phyloP scores from a whole-genome alignment of 1,284 basidiomycete species.

The Ustilago tritici region DNA sequence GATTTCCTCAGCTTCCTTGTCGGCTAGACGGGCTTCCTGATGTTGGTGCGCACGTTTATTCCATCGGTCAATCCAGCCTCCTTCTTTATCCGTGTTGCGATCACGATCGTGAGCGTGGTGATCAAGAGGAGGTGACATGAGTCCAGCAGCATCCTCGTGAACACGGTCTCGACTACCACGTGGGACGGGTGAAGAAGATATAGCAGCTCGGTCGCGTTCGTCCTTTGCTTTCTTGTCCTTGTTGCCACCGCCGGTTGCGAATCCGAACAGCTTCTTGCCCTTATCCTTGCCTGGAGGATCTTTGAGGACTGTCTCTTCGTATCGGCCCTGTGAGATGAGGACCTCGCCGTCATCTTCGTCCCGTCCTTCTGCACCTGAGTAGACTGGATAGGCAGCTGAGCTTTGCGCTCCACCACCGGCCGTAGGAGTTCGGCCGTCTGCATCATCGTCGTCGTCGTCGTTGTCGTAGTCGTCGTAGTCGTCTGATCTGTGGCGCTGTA shows the following conservation, averaged over 20 bases:
- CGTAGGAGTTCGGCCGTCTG: constrained; percentile 15
- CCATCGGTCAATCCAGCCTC: constrained; percentile 46
- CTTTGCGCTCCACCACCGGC: constrained; percentile 4
- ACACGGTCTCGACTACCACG: constrained; percentile 10
- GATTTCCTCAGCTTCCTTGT: constrained; percentile 36
- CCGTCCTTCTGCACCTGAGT: constrained; percentile 24
- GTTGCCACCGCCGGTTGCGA: constrained; percentile 24
- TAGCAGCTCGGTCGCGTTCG: constrained; percentile 13
- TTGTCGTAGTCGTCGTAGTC: constrained; percentile 5
- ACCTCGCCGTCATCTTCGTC: constrained; percentile 32
- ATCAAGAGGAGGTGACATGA: constrained; percentile 20
- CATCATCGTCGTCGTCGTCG: constrained; percentile 1
- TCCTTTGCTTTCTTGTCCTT: constrained; percentile 38
- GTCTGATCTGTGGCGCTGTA: constrained; percentile 12
- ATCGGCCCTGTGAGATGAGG: constrained; percentile 42
- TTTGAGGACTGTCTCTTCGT: constrained; percentile 29
- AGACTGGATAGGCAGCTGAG: constrained; percentile 39
- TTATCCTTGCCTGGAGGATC: constrained; percentile 36
- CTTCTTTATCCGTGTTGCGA: constrained; percentile 24
- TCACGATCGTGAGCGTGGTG: constrained; percentile 8
- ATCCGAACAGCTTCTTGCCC: constrained; percentile 45
- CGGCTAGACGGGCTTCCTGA: constrained; percentile 24
- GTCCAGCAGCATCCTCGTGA: constrained; percentile 14
- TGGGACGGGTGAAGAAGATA: constrained; percentile 20
- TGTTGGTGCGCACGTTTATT: constrained; percentile 36